These are phyloP conservation scores for Chaetomium fimeti DNA, from an alignment of 495 filamentous ascomycete genomes.

Conservation along the genomic window DNA sequence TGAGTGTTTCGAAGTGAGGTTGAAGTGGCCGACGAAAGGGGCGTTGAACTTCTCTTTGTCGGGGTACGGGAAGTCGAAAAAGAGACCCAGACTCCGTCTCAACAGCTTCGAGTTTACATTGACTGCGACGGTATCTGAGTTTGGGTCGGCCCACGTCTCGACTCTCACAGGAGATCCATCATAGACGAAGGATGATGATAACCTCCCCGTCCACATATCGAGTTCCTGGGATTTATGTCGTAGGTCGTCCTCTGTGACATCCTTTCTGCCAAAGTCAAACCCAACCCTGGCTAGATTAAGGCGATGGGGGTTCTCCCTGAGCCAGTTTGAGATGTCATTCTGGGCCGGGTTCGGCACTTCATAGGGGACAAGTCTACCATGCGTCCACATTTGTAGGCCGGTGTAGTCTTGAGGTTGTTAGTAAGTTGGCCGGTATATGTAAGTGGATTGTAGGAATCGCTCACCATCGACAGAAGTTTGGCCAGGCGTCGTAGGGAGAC, in stretches of 20 bases:
- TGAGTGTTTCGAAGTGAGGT: constrained; percentile 44
- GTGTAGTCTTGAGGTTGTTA: constrained; percentile 40
- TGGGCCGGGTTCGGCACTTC: constrained; percentile 53
- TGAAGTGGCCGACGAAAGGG: constrained; percentile 51
- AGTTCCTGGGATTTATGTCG: constrained; percentile 45
- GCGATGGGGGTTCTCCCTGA: constrained; percentile 54
- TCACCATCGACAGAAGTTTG: constrained; percentile 42
- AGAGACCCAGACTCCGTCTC: constrained; percentile 41
- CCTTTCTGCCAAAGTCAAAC: constrained; percentile 42
- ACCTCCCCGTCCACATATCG: constrained; percentile 50
- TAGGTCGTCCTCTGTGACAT: constrained; percentile 43
- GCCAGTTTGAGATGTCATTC: constrained; percentile 52
- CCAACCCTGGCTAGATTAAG: constrained; percentile 52
- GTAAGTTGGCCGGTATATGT: not conserved
- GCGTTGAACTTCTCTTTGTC: constrained; percentile 48
- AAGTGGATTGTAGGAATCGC: not conserved
- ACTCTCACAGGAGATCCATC: constrained; percentile 42
- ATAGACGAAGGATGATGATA: constrained; percentile 48
- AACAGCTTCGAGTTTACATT: constrained; percentile 44
- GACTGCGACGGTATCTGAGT: constrained; percentile 49
- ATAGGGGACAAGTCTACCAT: constrained; percentile 54
- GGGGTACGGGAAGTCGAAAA: constrained; percentile 54
- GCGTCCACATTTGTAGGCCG: constrained; percentile 53
- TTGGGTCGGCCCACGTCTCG: constrained; percentile 47
- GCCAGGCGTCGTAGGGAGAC: constrained; percentile 45